phyloP scores from a whole-genome alignment of 1,284 basidiomycete genomes.

The Heterobasidion annosum region DNA sequence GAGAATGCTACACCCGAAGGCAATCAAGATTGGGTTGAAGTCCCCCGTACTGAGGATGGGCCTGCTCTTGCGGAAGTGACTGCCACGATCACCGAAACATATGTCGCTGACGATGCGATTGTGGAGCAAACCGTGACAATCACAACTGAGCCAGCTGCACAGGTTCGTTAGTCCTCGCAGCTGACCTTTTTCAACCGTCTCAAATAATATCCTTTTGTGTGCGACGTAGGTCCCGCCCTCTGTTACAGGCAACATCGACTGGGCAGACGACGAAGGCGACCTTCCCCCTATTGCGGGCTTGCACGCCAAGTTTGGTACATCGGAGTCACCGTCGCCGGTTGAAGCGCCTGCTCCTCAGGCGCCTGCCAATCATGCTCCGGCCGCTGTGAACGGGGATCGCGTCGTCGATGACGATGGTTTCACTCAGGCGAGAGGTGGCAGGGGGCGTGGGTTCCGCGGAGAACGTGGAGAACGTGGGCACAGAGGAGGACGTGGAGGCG shows the following conservation, averaged over 20 bases:
- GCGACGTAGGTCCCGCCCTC: constrained; percentile 25
- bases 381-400: constrained; percentile 9
- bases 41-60: constrained; percentile 6
- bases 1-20: constrained; percentile 23
- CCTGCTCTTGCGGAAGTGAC: constrained; percentile 11
- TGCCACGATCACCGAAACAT: neutral
- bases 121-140: constrained; percentile 17
- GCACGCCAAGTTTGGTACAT: constrained; percentile 32
- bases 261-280: constrained; percentile 36
- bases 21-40: constrained; percentile 12
- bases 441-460: constrained; percentile 27
- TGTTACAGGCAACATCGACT: constrained; percentile 29
- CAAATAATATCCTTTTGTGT: no score
- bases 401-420: constrained; percentile 55
- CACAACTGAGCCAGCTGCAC: neutral
- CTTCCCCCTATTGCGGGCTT: constrained; percentile 30
- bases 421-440: constrained; percentile 30
- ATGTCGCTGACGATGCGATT: constrained; percentile 14
- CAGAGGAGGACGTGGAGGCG: constrained; percentile 4
- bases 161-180: no score
- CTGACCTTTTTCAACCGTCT: no score
- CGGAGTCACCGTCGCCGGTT: constrained; percentile 37
- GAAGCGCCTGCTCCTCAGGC: constrained; percentile 17
- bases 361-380: constrained; percentile 13
- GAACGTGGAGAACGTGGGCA: constrained; percentile 1